These are phyloP conservation scores for Phytophthora pluvialis DNA, from an alignment of 352 stramenopile species.

Conservation along the genomic window DNA sequence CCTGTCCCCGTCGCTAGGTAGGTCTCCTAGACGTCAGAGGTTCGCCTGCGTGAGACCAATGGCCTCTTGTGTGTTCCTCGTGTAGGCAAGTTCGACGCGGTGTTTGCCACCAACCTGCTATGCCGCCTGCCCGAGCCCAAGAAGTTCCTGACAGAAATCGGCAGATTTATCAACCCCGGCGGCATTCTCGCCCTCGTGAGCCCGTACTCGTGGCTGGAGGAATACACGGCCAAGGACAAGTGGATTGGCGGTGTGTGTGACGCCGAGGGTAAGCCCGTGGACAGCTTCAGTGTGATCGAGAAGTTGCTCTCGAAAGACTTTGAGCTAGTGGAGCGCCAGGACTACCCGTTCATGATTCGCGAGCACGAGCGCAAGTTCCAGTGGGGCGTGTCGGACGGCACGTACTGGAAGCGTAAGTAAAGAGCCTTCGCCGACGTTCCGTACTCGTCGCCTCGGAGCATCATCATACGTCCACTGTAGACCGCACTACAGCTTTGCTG, in stretches of 20 bases:
- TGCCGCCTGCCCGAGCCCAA: slow-evolving; percentile 94
- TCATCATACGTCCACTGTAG: neutral
- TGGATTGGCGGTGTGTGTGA: slow-evolving; percentile 81
- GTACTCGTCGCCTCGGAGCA: neutral
- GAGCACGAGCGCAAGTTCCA: slow-evolving; percentile 94
- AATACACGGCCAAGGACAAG: slow-evolving; percentile 94
- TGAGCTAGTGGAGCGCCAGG: slow-evolving; percentile 75
- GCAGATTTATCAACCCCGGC: slow-evolving; percentile 86
- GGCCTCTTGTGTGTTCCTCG: slow-evolving; percentile 8
- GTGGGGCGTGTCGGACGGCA: slow-evolving; percentile 90
- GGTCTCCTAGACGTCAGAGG: slow-evolving; percentile 67
- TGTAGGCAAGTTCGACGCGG: slow-evolving; percentile 91
- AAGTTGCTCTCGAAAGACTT: slow-evolving; percentile 69
- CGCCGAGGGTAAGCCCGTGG: slow-evolving; percentile 47
- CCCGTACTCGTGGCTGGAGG: slow-evolving; percentile 97
- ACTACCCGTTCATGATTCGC: slow-evolving; percentile 93
- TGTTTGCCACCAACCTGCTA: slow-evolving; percentile 96
- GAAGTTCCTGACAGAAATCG: slow-evolving; percentile 89
- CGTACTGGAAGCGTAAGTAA: slow-evolving; percentile 84
- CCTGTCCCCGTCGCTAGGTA: slow-evolving; percentile 72
- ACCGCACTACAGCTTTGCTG: neutral
- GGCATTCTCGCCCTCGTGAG: slow-evolving; percentile 96
- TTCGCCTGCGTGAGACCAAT: slow-evolving; percentile 28
- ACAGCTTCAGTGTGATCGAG: slow-evolving; percentile 76
- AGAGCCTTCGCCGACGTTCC: neutral